Base-by-base conservation (phyloP, 805 yeast species). In the Metschnikowia continentalis region DNA sequence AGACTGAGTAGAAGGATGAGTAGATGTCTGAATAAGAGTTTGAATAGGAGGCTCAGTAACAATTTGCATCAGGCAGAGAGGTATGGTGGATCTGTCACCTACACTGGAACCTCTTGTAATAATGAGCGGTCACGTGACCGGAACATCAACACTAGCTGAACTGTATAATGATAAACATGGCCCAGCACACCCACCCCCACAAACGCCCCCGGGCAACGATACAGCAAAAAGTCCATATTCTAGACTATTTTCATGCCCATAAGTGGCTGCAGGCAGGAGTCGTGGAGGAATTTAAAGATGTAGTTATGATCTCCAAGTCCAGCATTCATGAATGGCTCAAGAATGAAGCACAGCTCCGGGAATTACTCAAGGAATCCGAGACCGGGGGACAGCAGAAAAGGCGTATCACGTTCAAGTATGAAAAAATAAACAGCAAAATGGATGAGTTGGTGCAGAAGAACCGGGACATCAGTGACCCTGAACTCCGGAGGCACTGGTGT, bases 291-390 rank as follows among this genome's bases (percentile, higher is more conserved):
- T 81, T 76, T 64, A 75, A 74, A 54, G 69, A 76, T 48, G 71
- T 70, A 53, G 73, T 77, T 46, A 72, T 84, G 14, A 80, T 82
- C 11, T 78, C 83, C n/a, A 80, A 85, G 1, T 79, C 83, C 23
- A 75, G 82, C 14, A 76, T 82, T 55, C 75, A 81, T 57, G 86
- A 81, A 58, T 82, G 87, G 87, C 60, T 82, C 38, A 81, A 80
- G 61, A 69, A 74, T 51, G 86, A 82, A 60, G 64, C 57, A 3
- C 80, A 80, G 20, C 63, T 81, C 39, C 61, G 84, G n/a, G 67
- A 66, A 44, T 63, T 83, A 45, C 64, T 69, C 45, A 59, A 61
- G 22, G 35, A 67, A 44, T 61, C 67, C 42, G 67, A 63, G 50
- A 64, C 64, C 43, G 60, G 61, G 47, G 67, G 78, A 33, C 71